Percentiles rank a stretch among this genome's conserved stretches.
phyloP scores from a whole-genome alignment of 768 basidiomycete species.

The Suillus alpinus region DNA sequence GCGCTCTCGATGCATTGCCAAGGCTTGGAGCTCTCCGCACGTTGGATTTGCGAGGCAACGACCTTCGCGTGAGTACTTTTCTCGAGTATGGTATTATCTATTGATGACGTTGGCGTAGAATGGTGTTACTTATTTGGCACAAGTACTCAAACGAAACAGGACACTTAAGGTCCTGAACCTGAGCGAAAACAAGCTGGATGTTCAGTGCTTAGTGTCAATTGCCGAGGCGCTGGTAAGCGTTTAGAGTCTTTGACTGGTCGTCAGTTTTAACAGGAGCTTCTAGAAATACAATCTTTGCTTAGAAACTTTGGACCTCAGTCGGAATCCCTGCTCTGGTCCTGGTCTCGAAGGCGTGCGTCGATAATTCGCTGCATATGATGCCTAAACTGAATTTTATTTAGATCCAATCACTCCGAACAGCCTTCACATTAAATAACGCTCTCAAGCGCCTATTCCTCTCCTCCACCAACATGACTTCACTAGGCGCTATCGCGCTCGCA shows the following conservation, averaged over 20 bases:
- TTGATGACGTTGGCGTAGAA: constrained; percentile 32
- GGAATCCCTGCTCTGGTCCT: constrained; percentile 92
- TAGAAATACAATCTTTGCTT: constrained; percentile 94
- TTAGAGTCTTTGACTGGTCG: neutral
- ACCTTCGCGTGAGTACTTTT: constrained; percentile 67
- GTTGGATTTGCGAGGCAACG: constrained; percentile 89
- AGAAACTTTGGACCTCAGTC: constrained; percentile 90
- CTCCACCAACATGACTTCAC: constrained; percentile 72
- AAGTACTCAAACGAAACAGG: constrained; percentile 93
- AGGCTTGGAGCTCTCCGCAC: constrained; percentile 83
- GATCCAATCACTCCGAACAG: constrained; percentile 86
- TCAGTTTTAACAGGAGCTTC: neutral
- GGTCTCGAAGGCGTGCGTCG: constrained; percentile 80
- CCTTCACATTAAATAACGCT: constrained; percentile 88
- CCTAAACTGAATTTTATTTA: constrained; percentile 21
- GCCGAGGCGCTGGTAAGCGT: constrained; percentile 82
- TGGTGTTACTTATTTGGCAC: constrained; percentile 87
- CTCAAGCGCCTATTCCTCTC: constrained; percentile 92
- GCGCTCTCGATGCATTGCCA: constrained; percentile 85
- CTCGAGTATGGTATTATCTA: neutral
- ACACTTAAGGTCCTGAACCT: constrained; percentile 93
- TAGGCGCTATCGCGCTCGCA: constrained; percentile 91
- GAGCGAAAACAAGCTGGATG: constrained; percentile 91
- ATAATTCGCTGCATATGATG: neutral
- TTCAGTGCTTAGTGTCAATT: constrained; percentile 70